Conservation (phyloP, 352 stramenopile genomes). For the Phytophthora colocasiae region DNA sequence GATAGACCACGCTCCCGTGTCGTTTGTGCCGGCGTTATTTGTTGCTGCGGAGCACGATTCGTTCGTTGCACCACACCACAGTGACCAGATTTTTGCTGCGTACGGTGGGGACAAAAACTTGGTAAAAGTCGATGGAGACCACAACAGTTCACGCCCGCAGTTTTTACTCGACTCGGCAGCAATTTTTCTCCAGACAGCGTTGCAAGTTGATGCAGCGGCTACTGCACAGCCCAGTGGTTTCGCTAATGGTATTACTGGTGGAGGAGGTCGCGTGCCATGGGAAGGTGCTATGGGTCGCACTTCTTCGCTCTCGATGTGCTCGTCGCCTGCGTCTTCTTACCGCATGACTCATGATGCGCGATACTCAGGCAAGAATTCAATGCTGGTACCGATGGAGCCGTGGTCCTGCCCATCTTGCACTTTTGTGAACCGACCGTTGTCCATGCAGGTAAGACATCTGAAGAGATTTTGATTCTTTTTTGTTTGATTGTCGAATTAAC, state of each 20-base stretch:
- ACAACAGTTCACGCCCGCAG: slow-evolving; percentile 95
- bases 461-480: neutral
- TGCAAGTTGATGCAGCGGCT: slow-evolving; percentile 71
- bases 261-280: slow-evolving; percentile 52
- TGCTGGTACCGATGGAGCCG: slow-evolving; percentile 49
- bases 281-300: slow-evolving; percentile 31
- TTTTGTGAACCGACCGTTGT: slow-evolving; percentile 64
- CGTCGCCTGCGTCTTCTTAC: slow-evolving; percentile 42
- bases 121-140: slow-evolving; percentile 97
- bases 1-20: slow-evolving; percentile 91
- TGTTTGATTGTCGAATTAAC: slow-evolving; percentile 3
- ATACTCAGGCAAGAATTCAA: slow-evolving; percentile 49
- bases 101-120: slow-evolving; percentile 99
- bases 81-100: slow-evolving; percentile 74
- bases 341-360: slow-evolving; percentile 62
- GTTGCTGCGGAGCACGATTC: slow-evolving; percentile 95
- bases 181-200: slow-evolving; percentile 96
- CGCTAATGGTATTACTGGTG: slow-evolving; percentile 27
- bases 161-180: slow-evolving; percentile 96
- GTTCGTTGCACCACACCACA: slow-evolving; percentile 94
- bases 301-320: slow-evolving; percentile 43
- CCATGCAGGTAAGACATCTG: slow-evolving; percentile 59
- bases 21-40: slow-evolving; percentile 98
- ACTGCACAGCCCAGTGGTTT: slow-evolving; percentile 33
- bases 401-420: slow-evolving; percentile 76